phyloP scores from a whole-genome alignment of 176 grass and related monocot species.

The Triticum turgidum region DNA sequence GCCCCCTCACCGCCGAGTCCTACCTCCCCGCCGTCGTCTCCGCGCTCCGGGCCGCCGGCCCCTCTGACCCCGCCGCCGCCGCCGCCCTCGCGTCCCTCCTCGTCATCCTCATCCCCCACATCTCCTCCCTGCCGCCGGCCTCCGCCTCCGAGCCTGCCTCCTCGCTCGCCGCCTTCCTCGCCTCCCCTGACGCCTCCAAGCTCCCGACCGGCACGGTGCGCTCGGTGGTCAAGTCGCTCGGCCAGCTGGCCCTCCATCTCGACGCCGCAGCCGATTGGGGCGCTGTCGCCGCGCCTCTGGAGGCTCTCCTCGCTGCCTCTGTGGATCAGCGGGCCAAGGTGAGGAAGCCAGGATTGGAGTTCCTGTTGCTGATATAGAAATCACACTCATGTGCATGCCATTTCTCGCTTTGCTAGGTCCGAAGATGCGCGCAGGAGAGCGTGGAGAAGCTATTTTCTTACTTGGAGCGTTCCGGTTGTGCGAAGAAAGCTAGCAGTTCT shows the following conservation, averaged over 20 bases:
- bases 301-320: slow-evolving; percentile 56
- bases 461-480: slow-evolving; percentile 45
- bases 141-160: slow-evolving; percentile 48
- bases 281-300: slow-evolving; percentile 45
- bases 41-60: slow-evolving; percentile 52
- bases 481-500: slow-evolving; percentile 60
- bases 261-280: slow-evolving; percentile 59
- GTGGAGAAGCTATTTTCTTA: slow-evolving; percentile 61
- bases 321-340: slow-evolving; percentile 82
- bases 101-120: slow-evolving; percentile 64
- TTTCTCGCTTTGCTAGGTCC: slow-evolving; percentile 48
- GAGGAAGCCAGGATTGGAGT: slow-evolving; percentile 7
- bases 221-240: slow-evolving; percentile 79
- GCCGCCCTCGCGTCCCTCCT: slow-evolving; percentile 77
- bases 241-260: slow-evolving; percentile 56
- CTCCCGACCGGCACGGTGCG: slow-evolving; percentile 78
- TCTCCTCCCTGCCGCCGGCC: slow-evolving; percentile 43
- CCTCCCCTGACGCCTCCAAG: slow-evolving; percentile 22
- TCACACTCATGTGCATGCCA: not conserved
- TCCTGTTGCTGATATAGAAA: not conserved
- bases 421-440: slow-evolving; percentile 75
- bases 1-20: slow-evolving; percentile 46
- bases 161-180: slow-evolving; percentile 55
- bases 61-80: slow-evolving; percentile 52
- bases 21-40: slow-evolving; percentile 70